phyloP scores from a whole-genome alignment of 371 early-diverging fungal genomes.

The Basidiobolus meristosporus region DNA sequence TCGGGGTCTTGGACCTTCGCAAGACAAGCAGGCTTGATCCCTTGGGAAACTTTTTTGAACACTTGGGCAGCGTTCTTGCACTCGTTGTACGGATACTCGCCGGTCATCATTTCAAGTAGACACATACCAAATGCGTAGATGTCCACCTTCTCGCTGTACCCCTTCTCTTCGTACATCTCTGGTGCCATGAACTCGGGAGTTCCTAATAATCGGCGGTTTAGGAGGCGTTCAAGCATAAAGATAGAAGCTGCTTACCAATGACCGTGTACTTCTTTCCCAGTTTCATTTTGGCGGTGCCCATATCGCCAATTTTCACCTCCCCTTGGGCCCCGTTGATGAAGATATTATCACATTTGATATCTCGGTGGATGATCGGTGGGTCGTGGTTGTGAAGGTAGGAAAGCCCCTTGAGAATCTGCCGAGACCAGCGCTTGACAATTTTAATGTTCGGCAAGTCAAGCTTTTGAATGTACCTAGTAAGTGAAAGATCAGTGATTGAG shows the following conservation, averaged over 20 bases:
- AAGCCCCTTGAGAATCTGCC: slow-evolving; percentile 70
- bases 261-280: slow-evolving; percentile 37
- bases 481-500: too few species aligned
- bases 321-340: slow-evolving; percentile 84
- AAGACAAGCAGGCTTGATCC: slow-evolving; percentile 65
- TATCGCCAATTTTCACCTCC: slow-evolving; percentile 85
- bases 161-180: slow-evolving; percentile 80
- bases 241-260: slow-evolving; percentile 60
- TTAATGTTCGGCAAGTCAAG: slow-evolving; percentile 44
- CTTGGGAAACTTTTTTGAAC: slow-evolving; percentile 53
- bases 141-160: slow-evolving; percentile 79
- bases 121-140: slow-evolving; percentile 93
- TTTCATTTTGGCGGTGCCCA: slow-evolving; percentile 79
- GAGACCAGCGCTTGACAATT: slow-evolving; percentile 61
- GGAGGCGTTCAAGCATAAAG: slow-evolving; percentile 7
- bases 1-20: slow-evolving; percentile 43
- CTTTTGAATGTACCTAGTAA: slow-evolving; percentile 47
- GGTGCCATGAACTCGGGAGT: too few species aligned
- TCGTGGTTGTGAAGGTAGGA: slow-evolving; percentile 62
- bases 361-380: slow-evolving; percentile 83
- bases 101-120: slow-evolving; percentile 75
- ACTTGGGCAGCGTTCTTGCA: slow-evolving; percentile 76
- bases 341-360: slow-evolving; percentile 75
- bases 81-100: slow-evolving; percentile 78
- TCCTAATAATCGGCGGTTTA: slow-evolving; percentile 83